Evolutionary conservation across 23 red algal species (phyloP), one percentile per base, ranked within the genome.

Genomic region (Pyropia haitanensis): DNA sequence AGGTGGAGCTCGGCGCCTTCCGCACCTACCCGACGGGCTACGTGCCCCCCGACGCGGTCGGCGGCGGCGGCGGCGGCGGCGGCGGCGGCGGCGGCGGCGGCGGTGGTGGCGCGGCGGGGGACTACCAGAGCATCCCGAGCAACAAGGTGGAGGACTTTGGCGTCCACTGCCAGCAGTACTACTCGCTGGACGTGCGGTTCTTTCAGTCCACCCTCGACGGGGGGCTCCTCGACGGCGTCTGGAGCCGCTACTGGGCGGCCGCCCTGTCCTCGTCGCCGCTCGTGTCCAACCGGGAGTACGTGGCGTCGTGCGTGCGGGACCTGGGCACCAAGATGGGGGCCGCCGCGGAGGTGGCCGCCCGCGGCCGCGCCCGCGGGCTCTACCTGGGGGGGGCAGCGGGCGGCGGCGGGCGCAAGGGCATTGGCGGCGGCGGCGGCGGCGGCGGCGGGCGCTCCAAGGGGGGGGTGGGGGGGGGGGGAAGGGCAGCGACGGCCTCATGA

Each of bases 61-160:
- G 39, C 39, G 39, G 2, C 10, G 39, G 5, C 5, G 39, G 39
- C 1, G 76, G 71, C 5, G 34, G n/a, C n/a, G n/a, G n/a, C n/a
- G n/a, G 54, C 20, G n/a, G 22, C 21, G 46, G 2, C 49, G 16
- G 6, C 30, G 29, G 26, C 5, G 39, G 39, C 39, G 39, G 2
- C 10, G 39, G 5, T 3, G 39, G 39, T 10, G 76, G 71, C 5
- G 34, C 61, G 1, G 60, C 56, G 46, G 59, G 22, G 5, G 93
- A 97, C 64, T 88, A 95, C 70, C 90, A 95, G 65, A 83, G 71
- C 8, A 87, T 98, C 27, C 94, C 94, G 14, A 53, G 91, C 7
- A 71, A 98, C 14, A 90, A 90, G 70, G 82, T 90, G 59, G 85
- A 83, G 58, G 94, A 98, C 67, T 98, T 82, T 83, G 94, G 81